Conservation (phyloP, 2,329 filamentous ascomycete genomes). For the Lasiodiplodia hormozganensis region DNA sequence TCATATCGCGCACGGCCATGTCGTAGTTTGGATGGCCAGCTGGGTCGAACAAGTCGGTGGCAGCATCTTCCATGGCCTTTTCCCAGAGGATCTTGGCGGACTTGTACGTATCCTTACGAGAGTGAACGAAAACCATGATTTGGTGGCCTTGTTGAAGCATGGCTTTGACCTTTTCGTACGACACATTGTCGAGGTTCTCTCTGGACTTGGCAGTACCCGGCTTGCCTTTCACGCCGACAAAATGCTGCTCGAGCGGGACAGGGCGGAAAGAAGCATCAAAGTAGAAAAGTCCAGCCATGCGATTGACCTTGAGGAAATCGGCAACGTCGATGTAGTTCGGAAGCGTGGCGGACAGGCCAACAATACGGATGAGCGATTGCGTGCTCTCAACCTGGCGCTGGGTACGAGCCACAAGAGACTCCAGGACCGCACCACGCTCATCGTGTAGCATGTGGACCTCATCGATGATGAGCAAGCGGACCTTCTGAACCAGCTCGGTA, state of each 20-base stretch:
- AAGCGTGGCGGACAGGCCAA: constrained; percentile 92
- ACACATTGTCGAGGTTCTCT: constrained; percentile 85
- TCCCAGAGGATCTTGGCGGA: constrained; percentile 87
- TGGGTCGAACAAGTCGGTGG: constrained; percentile 83
- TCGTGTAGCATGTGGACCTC: constrained; percentile 99
- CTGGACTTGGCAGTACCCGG: constrained; percentile 78
- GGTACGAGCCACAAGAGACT: constrained; percentile 93
- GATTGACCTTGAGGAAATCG: constrained; percentile 96
- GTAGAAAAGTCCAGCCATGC: constrained; percentile 91
- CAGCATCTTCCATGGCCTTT: constrained; percentile 82
- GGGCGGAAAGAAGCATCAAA: constrained; percentile 96
- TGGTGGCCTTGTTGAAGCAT: constrained; percentile 95
- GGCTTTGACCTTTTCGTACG: constrained; percentile 92
- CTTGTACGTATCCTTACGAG: constrained; percentile 88
- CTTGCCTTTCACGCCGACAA: constrained; percentile 95
- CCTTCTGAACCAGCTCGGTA: constrained; percentile 96
- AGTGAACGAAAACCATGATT: constrained; percentile 99
- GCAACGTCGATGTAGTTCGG: constrained; percentile 97
- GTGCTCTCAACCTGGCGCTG: constrained; percentile 97
- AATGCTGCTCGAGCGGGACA: constrained; percentile 95
- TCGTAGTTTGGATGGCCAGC: constrained; percentile 79
- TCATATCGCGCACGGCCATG: constrained; percentile 81
- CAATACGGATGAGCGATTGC: constrained; percentile 93
- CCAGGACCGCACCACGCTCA: constrained; percentile 92
- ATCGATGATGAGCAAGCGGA: constrained; percentile 93